phyloP scores from a whole-genome alignment of 108 stramenopile species.

The Pseudonitzschia pungens region DNA sequence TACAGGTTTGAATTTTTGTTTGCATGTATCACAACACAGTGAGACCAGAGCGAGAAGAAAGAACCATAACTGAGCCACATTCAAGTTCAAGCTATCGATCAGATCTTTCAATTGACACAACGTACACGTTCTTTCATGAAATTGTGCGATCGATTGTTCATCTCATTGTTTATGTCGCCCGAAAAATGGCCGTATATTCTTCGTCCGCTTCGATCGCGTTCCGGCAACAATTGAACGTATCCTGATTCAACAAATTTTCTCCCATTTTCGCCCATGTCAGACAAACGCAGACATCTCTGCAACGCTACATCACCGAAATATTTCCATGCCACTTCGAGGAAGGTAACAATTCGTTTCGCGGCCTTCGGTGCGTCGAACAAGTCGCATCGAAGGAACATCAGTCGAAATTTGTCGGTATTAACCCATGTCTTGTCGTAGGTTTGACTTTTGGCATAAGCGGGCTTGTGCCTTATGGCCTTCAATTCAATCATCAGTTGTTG shows the following conservation, averaged over 20 bases:
- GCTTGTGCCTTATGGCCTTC: background rate
- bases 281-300: background rate
- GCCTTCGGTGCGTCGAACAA: constrained; percentile 33
- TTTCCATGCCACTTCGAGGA: constrained; percentile 18
- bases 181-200: constrained; percentile 4
- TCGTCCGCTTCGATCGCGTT: constrained; percentile 13
- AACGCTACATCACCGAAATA: background rate
- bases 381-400: constrained; percentile 40
- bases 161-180: background rate
- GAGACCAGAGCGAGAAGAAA: background rate
- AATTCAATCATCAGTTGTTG: background rate
- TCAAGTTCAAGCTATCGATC: background rate
- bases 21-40: background rate
- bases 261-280: background rate
- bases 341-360: constrained; percentile 27
- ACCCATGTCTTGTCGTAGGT: constrained; percentile 3
- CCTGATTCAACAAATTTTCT: background rate
- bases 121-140: background rate
- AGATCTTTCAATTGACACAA: background rate
- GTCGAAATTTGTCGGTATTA: constrained; percentile 11
- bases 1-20: background rate
- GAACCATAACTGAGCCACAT: too few relatives aligned
- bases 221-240: background rate
- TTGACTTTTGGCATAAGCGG: background rate
- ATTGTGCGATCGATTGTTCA: too few relatives aligned